Evolutionary conservation across 805 yeast genomes (phyloP), one percentile per base, ranked within the genome.

Genomic region (Starmerella cellae): DNA sequence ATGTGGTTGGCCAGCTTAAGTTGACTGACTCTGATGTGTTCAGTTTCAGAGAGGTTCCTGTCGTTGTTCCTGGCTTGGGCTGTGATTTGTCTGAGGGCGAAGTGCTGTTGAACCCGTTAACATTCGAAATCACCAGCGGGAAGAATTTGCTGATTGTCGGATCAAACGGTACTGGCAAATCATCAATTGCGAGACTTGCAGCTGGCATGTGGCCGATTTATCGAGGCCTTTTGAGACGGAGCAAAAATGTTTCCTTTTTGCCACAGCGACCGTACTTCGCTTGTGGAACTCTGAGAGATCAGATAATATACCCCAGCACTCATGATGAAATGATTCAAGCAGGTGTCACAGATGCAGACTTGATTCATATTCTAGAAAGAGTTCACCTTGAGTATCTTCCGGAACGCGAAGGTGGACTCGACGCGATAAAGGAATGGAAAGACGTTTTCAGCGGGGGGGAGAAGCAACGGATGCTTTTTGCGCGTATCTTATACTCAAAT

Each of bases 401-500:
- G 36, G 75, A 75, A 42, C 71, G 96, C 57, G 74, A 64, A 42
- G 65, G 62, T 17, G 77, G 77, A 10, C 61, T 70, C 62, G 61
- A 61, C 29, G 57, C 67, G 4, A 52, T 61, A 10, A 70, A 78
- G 45, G 83, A 77, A 51, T 85, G 95, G 95, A 78, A 78, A 55
- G 93, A 81, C 57, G 79, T 85, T n/a, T 70, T 85, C 50, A 79
- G 91, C 61, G 96, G 96, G n/a, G 96, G 96, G 44, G 96, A 85
- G 60, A 79, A 83, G 62, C 96, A 85, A 65, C 74, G 94, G 57
- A 71, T 85, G 59, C 75, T 83, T 60, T 81, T 85, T 65, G 95
- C 96, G 0, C 70, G 95, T 53, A 73, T 85, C 2, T 42, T 85
- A 51, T 83, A 79, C 64, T 82, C 80, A 57, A 72, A 73, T 41